Percentiles rank a stretch among this genome's conserved stretches.
Evolutionary conservation across 164 flowering plant species (phyloP).

Genomic region (Akebia trifoliata): DNA sequence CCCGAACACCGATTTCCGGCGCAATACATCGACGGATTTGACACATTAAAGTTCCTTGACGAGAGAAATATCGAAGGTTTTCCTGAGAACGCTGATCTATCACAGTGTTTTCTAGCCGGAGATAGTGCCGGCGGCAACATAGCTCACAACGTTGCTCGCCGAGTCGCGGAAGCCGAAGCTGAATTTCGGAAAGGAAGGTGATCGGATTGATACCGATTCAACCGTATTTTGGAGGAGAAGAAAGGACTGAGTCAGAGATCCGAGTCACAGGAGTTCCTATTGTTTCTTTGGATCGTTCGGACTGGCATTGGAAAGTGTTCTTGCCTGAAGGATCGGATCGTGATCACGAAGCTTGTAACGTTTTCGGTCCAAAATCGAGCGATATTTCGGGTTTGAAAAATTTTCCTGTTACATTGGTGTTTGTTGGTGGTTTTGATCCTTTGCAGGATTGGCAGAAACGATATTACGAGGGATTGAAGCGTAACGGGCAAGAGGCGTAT

Average conservation of each 20-base stretch:
- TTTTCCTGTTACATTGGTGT: constrained; percentile 27
- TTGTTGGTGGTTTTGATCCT: constrained; percentile 30
- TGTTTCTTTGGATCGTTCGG: constrained; percentile 13
- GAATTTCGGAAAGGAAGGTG: constrained; percentile 11
- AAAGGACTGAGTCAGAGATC: constrained; percentile 31
- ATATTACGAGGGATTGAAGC: constrained; percentile 9
- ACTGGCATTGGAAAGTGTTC: constrained; percentile 28
- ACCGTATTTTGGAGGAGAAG: constrained; percentile 41
- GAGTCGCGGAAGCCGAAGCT: constrained; percentile 6
- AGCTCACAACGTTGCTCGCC: constrained; percentile 47
- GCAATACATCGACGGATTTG: constrained; percentile 35
- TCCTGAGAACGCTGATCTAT: constrained; percentile 20
- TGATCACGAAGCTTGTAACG: constrained; percentile 32
- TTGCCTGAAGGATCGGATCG: constrained; percentile 34
- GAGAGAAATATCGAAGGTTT: neutral
- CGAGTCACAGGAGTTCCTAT: constrained; percentile 6
- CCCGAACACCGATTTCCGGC: constrained; percentile 33
- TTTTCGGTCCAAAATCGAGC: constrained; percentile 16
- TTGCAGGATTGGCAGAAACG: constrained; percentile 17
- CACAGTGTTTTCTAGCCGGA: constrained; percentile 41
- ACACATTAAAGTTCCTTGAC: constrained; percentile 22
- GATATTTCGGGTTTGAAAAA: constrained; percentile 10
- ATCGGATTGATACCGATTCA: constrained; percentile 21
- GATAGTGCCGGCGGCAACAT: constrained; percentile 70
- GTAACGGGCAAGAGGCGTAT: neutral